A percentile compares a stretch with the other conserved stretches of the same genome.
Conservation (phyloP, 2,329 filamentous ascomycete genomes). For the Paramyrothecium sp. region DNA sequence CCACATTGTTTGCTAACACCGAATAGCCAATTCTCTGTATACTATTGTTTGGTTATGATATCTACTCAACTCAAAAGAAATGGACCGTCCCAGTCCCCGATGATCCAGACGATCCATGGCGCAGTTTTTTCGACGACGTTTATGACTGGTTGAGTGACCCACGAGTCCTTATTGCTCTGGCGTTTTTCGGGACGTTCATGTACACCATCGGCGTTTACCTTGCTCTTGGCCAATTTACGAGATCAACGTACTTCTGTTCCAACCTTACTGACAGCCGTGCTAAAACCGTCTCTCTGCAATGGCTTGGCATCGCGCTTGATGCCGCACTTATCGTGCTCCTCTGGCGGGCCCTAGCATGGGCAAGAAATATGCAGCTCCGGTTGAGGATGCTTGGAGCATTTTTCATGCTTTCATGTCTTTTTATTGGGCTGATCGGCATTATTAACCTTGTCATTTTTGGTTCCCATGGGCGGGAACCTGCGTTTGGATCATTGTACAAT, state of each 20-base stretch:
- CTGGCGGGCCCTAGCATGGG: constrained; percentile 53
- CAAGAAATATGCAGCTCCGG: constrained; percentile 44
- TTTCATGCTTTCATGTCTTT: constrained; percentile 37
- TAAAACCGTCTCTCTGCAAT: constrained; percentile 38
- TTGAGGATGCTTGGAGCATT: constrained; percentile 44
- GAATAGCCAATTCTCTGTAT: constrained; percentile 46
- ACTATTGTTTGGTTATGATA: constrained; percentile 42
- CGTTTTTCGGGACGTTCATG: constrained; percentile 33
- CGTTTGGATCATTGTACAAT: constrained; percentile 42
- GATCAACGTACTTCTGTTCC: constrained; percentile 54
- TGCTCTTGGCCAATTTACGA: constrained; percentile 32
- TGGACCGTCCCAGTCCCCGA: constrained; percentile 26
- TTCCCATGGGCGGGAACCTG: constrained; percentile 14
- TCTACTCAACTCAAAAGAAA: constrained; percentile 32
- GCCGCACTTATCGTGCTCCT: constrained; percentile 42
- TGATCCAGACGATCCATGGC: constrained; percentile 46
- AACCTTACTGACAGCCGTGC: constrained; percentile 35
- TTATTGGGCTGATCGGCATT: constrained; percentile 35
- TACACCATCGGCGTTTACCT: constrained; percentile 43
- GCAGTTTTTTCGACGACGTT: constrained; percentile 46
- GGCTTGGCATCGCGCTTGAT: constrained; percentile 44
- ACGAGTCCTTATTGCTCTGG: constrained; percentile 30
- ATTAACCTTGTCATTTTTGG: constrained; percentile 11
- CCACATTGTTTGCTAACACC: background rate
- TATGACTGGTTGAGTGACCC: constrained; percentile 44